phyloP scores from a whole-genome alignment of 352 stramenopile species.

The Phytophthora pisi region DNA sequence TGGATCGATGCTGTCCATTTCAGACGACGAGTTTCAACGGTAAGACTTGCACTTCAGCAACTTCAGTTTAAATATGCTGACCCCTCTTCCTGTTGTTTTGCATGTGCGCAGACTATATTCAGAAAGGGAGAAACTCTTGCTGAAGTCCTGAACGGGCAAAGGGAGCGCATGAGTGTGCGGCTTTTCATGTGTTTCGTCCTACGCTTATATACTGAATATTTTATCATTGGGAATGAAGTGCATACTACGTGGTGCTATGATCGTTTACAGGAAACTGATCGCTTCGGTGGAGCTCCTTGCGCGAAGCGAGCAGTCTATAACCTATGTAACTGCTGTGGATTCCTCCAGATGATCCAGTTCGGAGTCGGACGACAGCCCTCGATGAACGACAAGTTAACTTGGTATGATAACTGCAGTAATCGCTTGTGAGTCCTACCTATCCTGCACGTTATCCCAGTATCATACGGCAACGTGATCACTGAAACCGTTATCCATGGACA shows the following conservation, averaged over 20 bases:
- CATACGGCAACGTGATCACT: background rate
- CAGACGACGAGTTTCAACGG: slow-evolving; percentile 79
- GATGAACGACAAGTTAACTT: too few relatives aligned
- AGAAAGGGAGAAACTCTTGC: slow-evolving; percentile 41
- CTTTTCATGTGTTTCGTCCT: slow-evolving; percentile 1
- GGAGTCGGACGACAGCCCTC: too few relatives aligned
- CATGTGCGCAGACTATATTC: slow-evolving; percentile 36
- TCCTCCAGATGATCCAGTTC: too few relatives aligned
- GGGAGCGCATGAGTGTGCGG: background rate
- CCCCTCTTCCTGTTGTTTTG: background rate
- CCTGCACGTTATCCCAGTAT: background rate
- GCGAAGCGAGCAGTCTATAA: too few relatives aligned
- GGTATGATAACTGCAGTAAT: background rate
- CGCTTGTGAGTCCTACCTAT: background rate
- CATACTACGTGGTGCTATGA: background rate
- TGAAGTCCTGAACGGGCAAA: slow-evolving; percentile 18
- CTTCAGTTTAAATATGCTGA: background rate
- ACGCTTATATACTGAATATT: slow-evolving; percentile 25
- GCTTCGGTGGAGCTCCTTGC: background rate
- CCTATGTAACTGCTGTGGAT: too few relatives aligned
- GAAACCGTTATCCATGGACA: background rate
- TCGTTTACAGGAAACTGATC: background rate
- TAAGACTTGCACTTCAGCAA: slow-evolving; percentile 20
- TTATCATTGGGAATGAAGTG: slow-evolving; percentile 3
- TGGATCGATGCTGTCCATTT: slow-evolving; percentile 82